A percentile compares a stretch with the other conserved stretches of the same genome.
Evolutionary conservation across 2,329 filamentous ascomycete genomes (phyloP).

Genomic region (Diplocarpon mali): DNA sequence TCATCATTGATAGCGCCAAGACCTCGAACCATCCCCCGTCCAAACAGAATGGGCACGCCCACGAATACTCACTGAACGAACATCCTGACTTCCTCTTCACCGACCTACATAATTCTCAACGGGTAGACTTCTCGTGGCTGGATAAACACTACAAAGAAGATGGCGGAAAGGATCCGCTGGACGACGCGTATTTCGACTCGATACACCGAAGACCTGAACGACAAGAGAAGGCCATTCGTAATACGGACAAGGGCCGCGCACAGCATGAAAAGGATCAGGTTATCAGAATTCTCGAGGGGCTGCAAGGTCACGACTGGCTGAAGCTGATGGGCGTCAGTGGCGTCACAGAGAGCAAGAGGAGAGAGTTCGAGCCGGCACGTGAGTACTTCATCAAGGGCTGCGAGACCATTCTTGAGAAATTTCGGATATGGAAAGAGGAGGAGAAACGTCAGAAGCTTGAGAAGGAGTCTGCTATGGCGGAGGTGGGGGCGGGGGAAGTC

Average conservation of each 20-base stretch:
- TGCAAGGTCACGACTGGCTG: conserved; percentile 88
- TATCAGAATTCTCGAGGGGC: conserved; percentile 59
- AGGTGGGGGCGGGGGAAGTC: conserved; percentile 26
- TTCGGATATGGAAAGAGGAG: conserved; percentile 75
- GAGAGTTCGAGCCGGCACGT: conserved; percentile 75
- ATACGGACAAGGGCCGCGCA: conserved; percentile 51
- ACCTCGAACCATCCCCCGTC: conserved; percentile 17
- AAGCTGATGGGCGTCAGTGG: conserved; percentile 82
- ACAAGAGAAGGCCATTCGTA: conserved; percentile 50
- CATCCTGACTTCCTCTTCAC: conserved; percentile 47
- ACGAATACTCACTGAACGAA: conserved; percentile 35
- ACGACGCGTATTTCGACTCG: conserved; percentile 42
- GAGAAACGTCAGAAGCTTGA: conserved; percentile 75
- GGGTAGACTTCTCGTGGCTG: conserved; percentile 44
- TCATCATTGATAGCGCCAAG: conserved; percentile 48
- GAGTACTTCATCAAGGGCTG: conserved; percentile 79
- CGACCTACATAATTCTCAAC: conserved; percentile 44
- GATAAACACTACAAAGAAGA: conserved; percentile 30
- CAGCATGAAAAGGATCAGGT: conserved; percentile 58
- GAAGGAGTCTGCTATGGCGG: conserved; percentile 52
- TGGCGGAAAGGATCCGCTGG: conserved; percentile 41
- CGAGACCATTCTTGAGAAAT: conserved; percentile 73
- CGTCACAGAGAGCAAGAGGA: conserved; percentile 70
- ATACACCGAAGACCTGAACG: conserved; percentile 49
- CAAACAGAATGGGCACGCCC: conserved; percentile 7